These are phyloP conservation scores for Diddensiella santjacobensis DNA, from an alignment of 805 yeast genomes.

Conservation along the genomic window DNA sequence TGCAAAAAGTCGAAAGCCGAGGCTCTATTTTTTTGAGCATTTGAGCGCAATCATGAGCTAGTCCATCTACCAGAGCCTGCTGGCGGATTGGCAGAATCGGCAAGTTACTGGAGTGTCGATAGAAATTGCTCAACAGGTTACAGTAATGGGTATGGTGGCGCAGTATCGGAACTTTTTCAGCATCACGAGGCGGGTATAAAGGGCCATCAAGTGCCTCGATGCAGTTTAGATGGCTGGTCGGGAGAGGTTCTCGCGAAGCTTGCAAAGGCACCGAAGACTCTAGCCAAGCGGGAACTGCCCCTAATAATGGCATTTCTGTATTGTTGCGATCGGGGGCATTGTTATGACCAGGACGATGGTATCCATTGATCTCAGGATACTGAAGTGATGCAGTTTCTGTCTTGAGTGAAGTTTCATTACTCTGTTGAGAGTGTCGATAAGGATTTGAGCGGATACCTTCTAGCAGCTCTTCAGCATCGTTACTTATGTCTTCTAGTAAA, in stretches of 20 bases:
- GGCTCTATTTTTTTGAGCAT: constrained; percentile 5
- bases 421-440: neutral
- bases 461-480: neutral
- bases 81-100: neutral
- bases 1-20: neutral
- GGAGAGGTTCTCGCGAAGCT: neutral
- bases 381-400: neutral
- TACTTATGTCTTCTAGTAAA: constrained; percentile 2
- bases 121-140: neutral
- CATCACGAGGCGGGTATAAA: neutral
- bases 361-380: neutral
- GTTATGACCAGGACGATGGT: neutral
- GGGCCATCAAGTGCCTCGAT: neutral
- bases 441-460: neutral
- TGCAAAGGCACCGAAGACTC: neutral
- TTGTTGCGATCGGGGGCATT: neutral
- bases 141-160: neutral
- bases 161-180: neutral
- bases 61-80: neutral
- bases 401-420: neutral
- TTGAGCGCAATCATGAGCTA: neutral
- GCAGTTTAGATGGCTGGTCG: neutral
- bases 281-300: neutral
- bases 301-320: neutral
- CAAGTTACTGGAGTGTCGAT: neutral